Evolutionary conservation across 1,284 basidiomycete species (phyloP), one percentile per base, ranked within the genome.

Genomic region (Cutaneotrichosporon spelunceum): DNA sequence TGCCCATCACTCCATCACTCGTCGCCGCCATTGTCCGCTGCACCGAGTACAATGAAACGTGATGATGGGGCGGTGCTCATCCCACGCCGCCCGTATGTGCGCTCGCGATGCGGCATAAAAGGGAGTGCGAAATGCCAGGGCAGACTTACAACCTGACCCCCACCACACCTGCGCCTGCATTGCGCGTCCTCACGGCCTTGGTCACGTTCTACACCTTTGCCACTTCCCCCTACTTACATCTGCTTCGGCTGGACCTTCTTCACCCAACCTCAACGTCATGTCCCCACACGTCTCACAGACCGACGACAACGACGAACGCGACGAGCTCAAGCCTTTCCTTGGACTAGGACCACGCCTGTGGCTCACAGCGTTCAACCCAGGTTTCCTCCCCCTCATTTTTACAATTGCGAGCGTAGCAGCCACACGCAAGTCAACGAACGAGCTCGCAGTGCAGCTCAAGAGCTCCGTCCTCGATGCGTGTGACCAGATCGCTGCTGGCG

Each of bases 371-470:
- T 87, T 83, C 42, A 80, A 79, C 1, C 79, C 81, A 1, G 74
- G 79, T 9, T 85, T 95, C 29, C 81, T 95, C 39, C 92, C 92
- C 11, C 85, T 96, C 62, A 76, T 93, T 66, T 91, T 96, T 72
- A 86, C 94, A 72, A 88, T 87, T 33, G 90, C 91, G 69, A 84
- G 91, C 55, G 83, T 96, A 34, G 83, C 88, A 62, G 76, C 88
- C 14, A 91, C 91, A 11, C 84, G 88, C 4, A 66, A 68, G 1
- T 76, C 74, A 1, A 83, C 81, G 2, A 84, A 88, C 10, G 85
- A 89, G 1, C 84, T 91, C 66, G 83, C 92, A 5, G 81, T 81
- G 2, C 86, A 82, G 56, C 87, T 91, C 36, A 93, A 91, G 79
- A 76, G 75, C 44, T 83, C 87, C 61, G 81, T 95, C 8, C 78